Conservation (phyloP, 495 filamentous ascomycete genomes). For the Darksidea phi region DNA sequence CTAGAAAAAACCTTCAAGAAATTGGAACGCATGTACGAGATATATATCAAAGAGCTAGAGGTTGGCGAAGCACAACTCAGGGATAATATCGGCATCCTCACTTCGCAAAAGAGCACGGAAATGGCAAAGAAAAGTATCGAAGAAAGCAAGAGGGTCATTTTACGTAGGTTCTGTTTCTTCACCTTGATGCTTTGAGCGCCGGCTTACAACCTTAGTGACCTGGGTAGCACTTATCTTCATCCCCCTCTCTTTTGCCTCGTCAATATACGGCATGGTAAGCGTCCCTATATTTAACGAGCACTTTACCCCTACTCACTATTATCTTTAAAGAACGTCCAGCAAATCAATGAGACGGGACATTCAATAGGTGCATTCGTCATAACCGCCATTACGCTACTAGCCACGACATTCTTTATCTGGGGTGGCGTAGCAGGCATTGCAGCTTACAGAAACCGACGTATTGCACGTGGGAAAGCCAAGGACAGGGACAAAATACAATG, state of each 20-base stretch:
- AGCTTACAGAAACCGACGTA: not conserved
- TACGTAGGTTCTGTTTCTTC: too few relatives aligned
- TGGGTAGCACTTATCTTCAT: not conserved
- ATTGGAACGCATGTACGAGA: not conserved
- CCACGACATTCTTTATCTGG: not conserved
- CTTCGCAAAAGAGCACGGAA: constrained; percentile 2
- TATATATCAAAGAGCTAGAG: not conserved
- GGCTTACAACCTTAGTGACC: too few relatives aligned
- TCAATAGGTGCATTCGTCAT: not conserved
- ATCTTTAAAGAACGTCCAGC: constrained; percentile 12
- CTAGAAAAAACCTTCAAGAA: not conserved
- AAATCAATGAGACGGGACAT: constrained; percentile 4
- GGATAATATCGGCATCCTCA: not conserved
- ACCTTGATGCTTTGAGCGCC: too few relatives aligned
- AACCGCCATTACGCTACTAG: not conserved
- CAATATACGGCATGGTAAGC: constrained; percentile 8
- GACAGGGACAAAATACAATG: too few relatives aligned
- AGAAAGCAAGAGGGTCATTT: constrained; percentile 7
- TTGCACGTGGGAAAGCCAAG: too few relatives aligned
- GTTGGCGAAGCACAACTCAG: not conserved
- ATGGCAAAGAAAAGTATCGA: constrained; percentile 7
- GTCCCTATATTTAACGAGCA: too few relatives aligned
- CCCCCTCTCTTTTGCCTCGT: not conserved
- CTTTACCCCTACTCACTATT: too few relatives aligned
- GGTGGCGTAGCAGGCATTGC: not conserved